Evolutionary conservation across 2,329 filamentous ascomycete genomes (phyloP).

Genomic region (Volutella citrinella): DNA sequence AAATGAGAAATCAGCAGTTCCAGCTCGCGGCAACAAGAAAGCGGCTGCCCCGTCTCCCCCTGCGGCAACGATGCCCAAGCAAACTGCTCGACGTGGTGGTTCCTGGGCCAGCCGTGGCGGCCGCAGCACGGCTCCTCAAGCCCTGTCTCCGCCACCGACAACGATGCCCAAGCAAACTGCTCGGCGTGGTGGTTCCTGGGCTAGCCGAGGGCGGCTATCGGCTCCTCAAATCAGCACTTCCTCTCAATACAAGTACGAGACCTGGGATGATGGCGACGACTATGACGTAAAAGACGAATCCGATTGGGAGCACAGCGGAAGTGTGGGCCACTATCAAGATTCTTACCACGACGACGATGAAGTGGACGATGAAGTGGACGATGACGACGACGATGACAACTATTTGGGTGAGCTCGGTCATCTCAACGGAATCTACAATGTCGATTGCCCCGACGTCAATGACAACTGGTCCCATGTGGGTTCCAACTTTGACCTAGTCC

Average conservation of each 20-base stretch:
- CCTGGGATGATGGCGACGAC: too few relatives aligned
- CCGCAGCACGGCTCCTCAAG: too few relatives aligned
- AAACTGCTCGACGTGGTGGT: slow-evolving; percentile 26
- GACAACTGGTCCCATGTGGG: slow-evolving; percentile 22
- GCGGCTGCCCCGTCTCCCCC: neutral
- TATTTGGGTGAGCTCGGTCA: slow-evolving; percentile 30
- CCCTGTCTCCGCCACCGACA: slow-evolving; percentile 1
- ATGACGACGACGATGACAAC: neutral
- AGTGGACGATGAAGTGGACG: neutral
- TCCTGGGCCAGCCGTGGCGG: too few relatives aligned
- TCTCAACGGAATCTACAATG: slow-evolving; percentile 44
- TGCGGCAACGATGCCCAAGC: slow-evolving; percentile 11
- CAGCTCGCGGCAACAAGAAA: too few relatives aligned
- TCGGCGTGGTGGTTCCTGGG: slow-evolving; percentile 24
- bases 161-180: slow-evolving; percentile 24
- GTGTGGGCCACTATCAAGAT: too few relatives aligned
- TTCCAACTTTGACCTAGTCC: slow-evolving; percentile 30
- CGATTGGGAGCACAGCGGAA: too few relatives aligned
- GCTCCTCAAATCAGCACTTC: too few relatives aligned
- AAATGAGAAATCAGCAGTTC: too few relatives aligned
- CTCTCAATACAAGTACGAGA: too few relatives aligned
- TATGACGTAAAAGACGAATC: slow-evolving; percentile 6
- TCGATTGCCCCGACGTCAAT: slow-evolving; percentile 27
- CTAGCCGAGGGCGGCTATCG: too few relatives aligned
- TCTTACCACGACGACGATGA: slow-evolving; percentile 2